Evolutionary conservation across 2,329 filamentous ascomycete species (phyloP).

Genomic region (Botrytis fabae): DNA sequence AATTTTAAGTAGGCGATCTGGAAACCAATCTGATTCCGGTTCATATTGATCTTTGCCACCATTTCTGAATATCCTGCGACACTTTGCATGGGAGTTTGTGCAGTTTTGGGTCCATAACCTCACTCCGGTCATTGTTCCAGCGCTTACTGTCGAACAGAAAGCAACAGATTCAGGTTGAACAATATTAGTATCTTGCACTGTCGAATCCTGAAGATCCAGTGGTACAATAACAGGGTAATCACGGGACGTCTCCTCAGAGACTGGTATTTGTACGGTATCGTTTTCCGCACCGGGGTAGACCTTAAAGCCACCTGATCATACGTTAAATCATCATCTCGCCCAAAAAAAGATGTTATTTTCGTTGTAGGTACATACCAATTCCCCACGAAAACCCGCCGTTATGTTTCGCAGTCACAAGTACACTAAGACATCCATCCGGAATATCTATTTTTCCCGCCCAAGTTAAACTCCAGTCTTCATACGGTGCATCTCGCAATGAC

Average conservation of each 20-base stretch:
- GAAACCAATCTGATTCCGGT: background rate
- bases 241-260: background rate
- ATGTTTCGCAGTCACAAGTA: background rate
- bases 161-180: background rate
- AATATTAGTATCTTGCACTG: background rate
- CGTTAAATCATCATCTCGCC: background rate
- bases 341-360: no score
- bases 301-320: background rate
- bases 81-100: background rate
- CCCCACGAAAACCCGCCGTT: background rate
- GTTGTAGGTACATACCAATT: background rate
- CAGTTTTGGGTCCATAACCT: background rate
- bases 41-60: background rate
- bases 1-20: constrained; percentile 1
- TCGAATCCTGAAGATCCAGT: background rate
- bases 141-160: background rate
- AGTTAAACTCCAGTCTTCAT: background rate
- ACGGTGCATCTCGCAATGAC: background rate
- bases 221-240: background rate
- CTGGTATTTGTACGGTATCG: background rate
- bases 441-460: background rate
- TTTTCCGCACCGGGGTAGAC: background rate
- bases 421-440: background rate
- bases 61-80: background rate
- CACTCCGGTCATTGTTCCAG: background rate